Evolutionary conservation across 352 stramenopile species (phyloP).

Genomic region (Saprolegnia parasitica): DNA sequence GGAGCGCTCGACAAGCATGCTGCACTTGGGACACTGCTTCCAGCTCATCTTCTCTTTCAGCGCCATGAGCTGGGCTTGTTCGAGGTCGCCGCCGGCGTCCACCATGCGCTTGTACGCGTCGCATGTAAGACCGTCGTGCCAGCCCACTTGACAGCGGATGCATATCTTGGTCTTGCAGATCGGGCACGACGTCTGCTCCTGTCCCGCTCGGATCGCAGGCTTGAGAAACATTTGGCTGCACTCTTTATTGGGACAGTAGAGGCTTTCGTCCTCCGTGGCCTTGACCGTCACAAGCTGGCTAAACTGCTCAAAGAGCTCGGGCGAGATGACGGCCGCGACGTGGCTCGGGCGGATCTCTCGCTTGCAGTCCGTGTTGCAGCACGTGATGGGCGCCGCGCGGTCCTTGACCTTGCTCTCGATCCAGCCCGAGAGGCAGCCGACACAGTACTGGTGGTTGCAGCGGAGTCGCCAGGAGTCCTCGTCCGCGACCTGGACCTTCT

Average conservation of each 20-base stretch:
- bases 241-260: slow-evolving; percentile 16
- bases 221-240: slow-evolving; percentile 4
- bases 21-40: slow-evolving; percentile 21
- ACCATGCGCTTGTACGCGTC: not conserved
- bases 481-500: not conserved
- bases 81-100: not conserved
- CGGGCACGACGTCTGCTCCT: not conserved
- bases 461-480: slow-evolving; percentile 12
- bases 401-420: slow-evolving; percentile 17
- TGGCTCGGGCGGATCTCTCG: slow-evolving; percentile 4
- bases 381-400: not conserved
- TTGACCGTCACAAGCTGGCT: not conserved
- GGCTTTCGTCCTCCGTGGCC: not conserved
- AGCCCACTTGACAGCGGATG: not conserved
- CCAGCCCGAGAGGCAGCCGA: slow-evolving; percentile 21
- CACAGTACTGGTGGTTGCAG: slow-evolving; percentile 19
- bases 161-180: slow-evolving; percentile 10
- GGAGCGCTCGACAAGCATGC: slow-evolving; percentile 7
- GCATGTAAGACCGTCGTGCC: slow-evolving; percentile 12
- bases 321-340: not conserved
- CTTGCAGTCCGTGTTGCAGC: not conserved
- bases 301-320: not conserved
- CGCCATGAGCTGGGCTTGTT: slow-evolving; percentile 3
- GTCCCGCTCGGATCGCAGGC: not conserved
- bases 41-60: slow-evolving; percentile 4